Percentiles rank a stretch among this genome's conserved stretches.
Evolutionary conservation across 345 rosid genomes (phyloP).

Genomic region (Salix arbutifolia): DNA sequence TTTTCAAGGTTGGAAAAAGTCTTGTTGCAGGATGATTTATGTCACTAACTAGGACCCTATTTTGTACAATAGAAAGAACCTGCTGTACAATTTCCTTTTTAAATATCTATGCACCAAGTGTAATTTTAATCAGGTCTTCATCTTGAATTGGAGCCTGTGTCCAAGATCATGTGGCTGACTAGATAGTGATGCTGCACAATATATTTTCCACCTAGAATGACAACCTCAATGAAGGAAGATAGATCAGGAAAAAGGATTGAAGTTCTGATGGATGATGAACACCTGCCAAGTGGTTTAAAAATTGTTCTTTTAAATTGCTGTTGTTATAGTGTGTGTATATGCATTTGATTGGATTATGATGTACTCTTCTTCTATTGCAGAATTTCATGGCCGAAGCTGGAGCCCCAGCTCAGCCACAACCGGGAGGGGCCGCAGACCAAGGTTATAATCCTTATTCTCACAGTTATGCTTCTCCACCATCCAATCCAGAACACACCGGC

Average conservation of each 20-base stretch:
- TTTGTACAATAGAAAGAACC: not conserved
- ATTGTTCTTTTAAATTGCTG: not conserved
- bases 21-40: not conserved
- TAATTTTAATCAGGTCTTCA: not conserved
- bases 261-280: not conserved
- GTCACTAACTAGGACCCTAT: not conserved
- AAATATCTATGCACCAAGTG: not conserved
- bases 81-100: not conserved
- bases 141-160: not conserved
- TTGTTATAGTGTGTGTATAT: not conserved
- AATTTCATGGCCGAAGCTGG: slow-evolving; percentile 97
- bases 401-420: slow-evolving; percentile 51
- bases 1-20: not conserved
- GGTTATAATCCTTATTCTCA: slow-evolving; percentile 84
- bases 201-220: not conserved
- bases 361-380: slow-evolving; percentile 42
- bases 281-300: not conserved
- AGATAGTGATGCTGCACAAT: not conserved
- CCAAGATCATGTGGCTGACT: not conserved
- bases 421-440: slow-evolving; percentile 62
- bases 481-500: slow-evolving; percentile 58
- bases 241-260: not conserved
- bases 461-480: slow-evolving; percentile 68
- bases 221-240: not conserved
- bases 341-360: not conserved